Base-by-base conservation (phyloP, 2,329 filamentous ascomycete genomes). In the Hymenoscyphus occultus region DNA sequence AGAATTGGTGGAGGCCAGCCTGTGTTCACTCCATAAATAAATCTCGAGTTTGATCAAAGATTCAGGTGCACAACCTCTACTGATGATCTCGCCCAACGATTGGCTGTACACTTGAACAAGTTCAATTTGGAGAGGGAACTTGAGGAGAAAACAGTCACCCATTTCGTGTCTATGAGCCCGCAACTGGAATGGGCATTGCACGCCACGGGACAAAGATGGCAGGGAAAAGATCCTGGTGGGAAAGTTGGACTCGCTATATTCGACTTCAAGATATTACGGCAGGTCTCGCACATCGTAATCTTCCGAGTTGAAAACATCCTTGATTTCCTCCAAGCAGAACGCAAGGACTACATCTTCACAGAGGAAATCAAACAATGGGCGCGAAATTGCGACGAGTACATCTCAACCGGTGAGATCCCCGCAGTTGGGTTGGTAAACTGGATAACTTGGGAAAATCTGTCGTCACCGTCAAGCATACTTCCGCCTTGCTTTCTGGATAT, bases 161-260 rank as follows among this genome's bases (percentile, higher is more conserved):
- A 32, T 40, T 62, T 62, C 16, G 31, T 62, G 16, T 62, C 51
- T 40, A 62, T 35, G 31, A 62, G 48, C 40, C 31, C 48, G 57
- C 56, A 19, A 40, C 61, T 59, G 32, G 35, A 63, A 63, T 59
- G 40, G 54, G n/a, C 56, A 63, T 48, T 59, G 31, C 54, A 63
- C 59, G 48, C 54, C 45, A 39, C 39, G 54, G 35, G 54, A 40
- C 54, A 63, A 28, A 48, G 59, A 42, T 42, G 39, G 39, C 12
- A 42, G 12, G 39, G 2, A 13, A 42, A 14, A 42, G 39, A 14
- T 42, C 1, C 12, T 12, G 39, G 16, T 42, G 39, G 16, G 16
- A 12, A 13, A 42, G 39, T 42, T 14, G 39, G 39, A 13, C 39
- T 42, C 16, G 39, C 39, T 42, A 42, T 42, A 42, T 42, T 42